Conservation (phyloP, 2,329 filamentous ascomycete genomes). For the Cytospora chrysosperma region DNA sequence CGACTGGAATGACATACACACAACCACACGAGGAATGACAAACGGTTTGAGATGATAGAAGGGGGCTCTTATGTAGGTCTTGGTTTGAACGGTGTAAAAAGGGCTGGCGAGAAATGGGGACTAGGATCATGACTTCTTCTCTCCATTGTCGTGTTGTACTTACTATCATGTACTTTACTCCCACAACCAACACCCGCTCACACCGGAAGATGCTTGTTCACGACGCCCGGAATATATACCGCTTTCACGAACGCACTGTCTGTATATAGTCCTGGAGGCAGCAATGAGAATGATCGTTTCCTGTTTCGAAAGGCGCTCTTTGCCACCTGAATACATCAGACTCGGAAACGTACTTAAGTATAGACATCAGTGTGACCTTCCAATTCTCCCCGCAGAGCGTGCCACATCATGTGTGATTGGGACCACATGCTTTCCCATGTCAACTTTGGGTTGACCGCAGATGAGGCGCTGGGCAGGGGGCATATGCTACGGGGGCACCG, state of each 20-base stretch:
- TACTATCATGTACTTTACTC: conserved; percentile 22
- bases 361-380: background rate
- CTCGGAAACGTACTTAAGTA: too few species aligned
- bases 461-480: too few species aligned
- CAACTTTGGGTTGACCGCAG: too few species aligned
- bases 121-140: background rate
- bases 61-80: background rate
- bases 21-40: conserved; percentile 18
- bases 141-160: conserved; percentile 1
- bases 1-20: background rate
- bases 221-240: background rate
- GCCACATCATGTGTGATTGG: too few species aligned
- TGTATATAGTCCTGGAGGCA: conserved; percentile 9
- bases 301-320: background rate
- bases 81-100: conserved; percentile 7
- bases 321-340: too few species aligned
- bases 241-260: conserved; percentile 1
- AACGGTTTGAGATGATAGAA: conserved; percentile 12
- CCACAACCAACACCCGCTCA: conserved; percentile 8
- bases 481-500: background rate
- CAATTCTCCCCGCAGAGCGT: too few species aligned
- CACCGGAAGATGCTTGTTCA: background rate
- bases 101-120: background rate
- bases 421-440: too few species aligned
- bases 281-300: background rate